Conservation (phyloP, 2,329 filamentous ascomycete species). For the Arachnomyces sp. region DNA sequence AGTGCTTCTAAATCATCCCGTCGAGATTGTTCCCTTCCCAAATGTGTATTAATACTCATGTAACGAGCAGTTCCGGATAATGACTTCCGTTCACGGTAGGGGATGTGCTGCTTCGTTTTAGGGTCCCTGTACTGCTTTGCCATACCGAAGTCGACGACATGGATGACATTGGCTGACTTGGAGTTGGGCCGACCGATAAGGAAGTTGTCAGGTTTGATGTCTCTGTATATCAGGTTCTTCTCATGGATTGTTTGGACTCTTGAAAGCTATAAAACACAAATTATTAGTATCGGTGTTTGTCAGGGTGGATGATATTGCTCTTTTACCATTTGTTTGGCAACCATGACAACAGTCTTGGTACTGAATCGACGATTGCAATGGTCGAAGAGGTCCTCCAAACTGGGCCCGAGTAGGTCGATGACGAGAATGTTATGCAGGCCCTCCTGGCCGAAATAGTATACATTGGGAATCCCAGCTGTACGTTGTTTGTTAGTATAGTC, state of each 20-base stretch:
- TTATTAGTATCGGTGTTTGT: slow-evolving; percentile 18
- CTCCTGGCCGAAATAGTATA: slow-evolving; percentile 98
- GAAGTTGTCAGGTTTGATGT: slow-evolving; percentile 99
- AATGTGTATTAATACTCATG: slow-evolving; percentile 99
- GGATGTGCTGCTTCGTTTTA: slow-evolving; percentile 98
- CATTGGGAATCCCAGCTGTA: slow-evolving; percentile 92
- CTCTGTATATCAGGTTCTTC: slow-evolving; percentile 97
- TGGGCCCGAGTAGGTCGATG: slow-evolving; percentile 90
- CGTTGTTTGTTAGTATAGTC: slow-evolving; percentile 6
- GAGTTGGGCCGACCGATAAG: slow-evolving; percentile 86
- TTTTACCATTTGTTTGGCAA: slow-evolving; percentile 90
- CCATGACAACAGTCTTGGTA: slow-evolving; percentile 98
- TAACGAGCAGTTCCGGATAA: slow-evolving; percentile 94
- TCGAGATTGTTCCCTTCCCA: slow-evolving; percentile 91
- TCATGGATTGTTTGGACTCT: slow-evolving; percentile 93
- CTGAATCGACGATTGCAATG: slow-evolving; percentile 92
- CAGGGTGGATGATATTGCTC: neutral
- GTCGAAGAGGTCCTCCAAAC: slow-evolving; percentile 93
- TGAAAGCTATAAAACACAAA: slow-evolving; percentile 55
- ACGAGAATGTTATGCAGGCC: slow-evolving; percentile 98
- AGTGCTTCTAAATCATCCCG: slow-evolving; percentile 89
- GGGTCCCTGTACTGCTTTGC: slow-evolving; percentile 98
- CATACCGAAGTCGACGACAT: slow-evolving; percentile 99
- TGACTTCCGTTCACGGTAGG: slow-evolving; percentile 93
- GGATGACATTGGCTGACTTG: slow-evolving; percentile 95